Evolutionary conservation across 768 basidiomycete genomes (phyloP), one percentile per base, ranked within the genome.

Genomic region (Boletus reticuloceps): DNA sequence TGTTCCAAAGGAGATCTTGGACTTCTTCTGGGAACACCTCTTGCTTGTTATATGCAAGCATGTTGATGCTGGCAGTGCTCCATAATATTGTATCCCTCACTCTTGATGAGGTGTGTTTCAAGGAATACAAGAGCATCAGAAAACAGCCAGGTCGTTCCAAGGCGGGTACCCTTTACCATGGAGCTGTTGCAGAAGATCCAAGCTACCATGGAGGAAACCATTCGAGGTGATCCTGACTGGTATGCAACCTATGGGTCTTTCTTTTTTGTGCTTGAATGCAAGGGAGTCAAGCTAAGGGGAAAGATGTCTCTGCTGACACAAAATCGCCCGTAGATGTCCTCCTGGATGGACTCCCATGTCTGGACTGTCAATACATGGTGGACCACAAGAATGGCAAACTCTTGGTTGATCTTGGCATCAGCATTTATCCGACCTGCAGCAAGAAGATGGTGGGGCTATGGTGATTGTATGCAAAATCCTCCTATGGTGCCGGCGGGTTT

Each of bases 191-290:
- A 37, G 6, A 34, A 50, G 5, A 43, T 61, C 13, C 32, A 56
- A 14, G 8, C 6, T 8, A 55, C 48, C 20, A 63, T 63, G 54
- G 16, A 51, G 11, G 7, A 54, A 4, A 50, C 22, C 27, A 59
- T 63, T 2, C 17, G 3, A 6, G 16, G 31, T 1, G 22, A 54
- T 14, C 50, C 31, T 0, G 27, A 45, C 0, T 14, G n/a, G 0
- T 48, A 55, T 37, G n/a, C 43, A 8, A 48, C 48, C 17, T 64
- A 47, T 51, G 63, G 54, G 0, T 62, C 56, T 0, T 64, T 60
- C 10, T n/a, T 62, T 56, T 40, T 62, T 38, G 43, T 60, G 0
- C 38, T 62, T 0, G 60, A 62, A 1, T 48, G 45, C 36, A 64
- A 58, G 20, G 27, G 38, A 49, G 19, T 29, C 27, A 39, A 49